Evolutionary conservation across 176 grass and related monocot genomes (phyloP).

Genomic region (Aegilops sharonensis): DNA sequence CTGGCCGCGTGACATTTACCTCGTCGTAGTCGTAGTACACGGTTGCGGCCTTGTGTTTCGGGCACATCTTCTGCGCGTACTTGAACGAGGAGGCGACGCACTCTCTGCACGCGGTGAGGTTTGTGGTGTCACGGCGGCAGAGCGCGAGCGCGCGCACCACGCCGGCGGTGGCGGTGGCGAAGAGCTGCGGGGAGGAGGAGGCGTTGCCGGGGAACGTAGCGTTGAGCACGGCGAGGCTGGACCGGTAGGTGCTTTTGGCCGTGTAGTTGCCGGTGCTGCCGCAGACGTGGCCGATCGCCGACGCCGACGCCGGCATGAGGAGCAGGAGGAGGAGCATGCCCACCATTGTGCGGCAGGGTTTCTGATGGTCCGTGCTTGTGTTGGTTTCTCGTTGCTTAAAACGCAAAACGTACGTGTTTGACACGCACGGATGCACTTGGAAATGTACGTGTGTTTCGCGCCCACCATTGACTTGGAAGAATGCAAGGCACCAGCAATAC

Average conservation of each 20-base stretch:
- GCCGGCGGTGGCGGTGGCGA: constrained; percentile 15
- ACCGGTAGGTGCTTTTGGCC: constrained; percentile 8
- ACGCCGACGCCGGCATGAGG: background rate
- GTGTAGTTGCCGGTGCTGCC: constrained; percentile 2
- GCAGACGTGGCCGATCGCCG: constrained; percentile 14
- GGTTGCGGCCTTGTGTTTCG: background rate
- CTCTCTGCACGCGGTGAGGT: background rate
- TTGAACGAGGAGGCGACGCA: background rate
- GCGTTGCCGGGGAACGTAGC: background rate
- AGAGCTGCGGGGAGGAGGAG: constrained; percentile 13
- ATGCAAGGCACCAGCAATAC: too few relatives aligned
- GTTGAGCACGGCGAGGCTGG: background rate
- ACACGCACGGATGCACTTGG: too few relatives aligned
- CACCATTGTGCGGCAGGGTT: background rate
- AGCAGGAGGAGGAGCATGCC: background rate
- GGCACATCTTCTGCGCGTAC: background rate
- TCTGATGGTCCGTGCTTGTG: background rate
- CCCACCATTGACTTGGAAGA: too few relatives aligned
- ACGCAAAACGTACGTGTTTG: too few relatives aligned
- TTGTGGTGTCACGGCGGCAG: constrained; percentile 33
- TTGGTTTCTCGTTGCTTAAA: background rate
- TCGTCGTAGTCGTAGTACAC: constrained; percentile 6
- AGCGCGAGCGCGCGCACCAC: constrained; percentile 36
- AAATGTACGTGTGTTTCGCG: too few relatives aligned
- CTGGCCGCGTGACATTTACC: background rate